These are phyloP conservation scores for Dalbergia oliveri DNA, from an alignment of 306 rosid species.

Conservation along the genomic window DNA sequence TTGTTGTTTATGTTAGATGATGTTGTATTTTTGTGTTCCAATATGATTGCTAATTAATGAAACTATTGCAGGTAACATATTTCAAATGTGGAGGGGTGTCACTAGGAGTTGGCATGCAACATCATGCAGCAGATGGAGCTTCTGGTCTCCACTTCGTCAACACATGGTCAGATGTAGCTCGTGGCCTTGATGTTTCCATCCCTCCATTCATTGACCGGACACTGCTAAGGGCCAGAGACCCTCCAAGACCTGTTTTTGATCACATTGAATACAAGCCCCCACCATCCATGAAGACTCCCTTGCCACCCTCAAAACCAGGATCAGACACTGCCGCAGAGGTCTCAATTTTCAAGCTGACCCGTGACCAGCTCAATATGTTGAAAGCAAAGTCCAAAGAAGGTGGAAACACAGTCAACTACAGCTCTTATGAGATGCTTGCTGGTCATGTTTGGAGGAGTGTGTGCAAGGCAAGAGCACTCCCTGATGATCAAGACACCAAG, in stretches of 20 bases:
- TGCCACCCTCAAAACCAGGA: slow-evolving; percentile 50
- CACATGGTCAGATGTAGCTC: slow-evolving; percentile 92
- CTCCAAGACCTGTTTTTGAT: slow-evolving; percentile 73
- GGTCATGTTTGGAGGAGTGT: slow-evolving; percentile 84
- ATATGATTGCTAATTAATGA: no score
- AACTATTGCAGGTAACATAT: slow-evolving; percentile 66
- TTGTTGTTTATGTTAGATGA: no score
- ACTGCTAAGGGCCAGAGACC: slow-evolving; percentile 73
- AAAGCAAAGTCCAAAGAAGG: slow-evolving; percentile 76
- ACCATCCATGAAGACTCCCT: slow-evolving; percentile 66
- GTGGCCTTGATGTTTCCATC: slow-evolving; percentile 73
- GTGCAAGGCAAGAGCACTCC: slow-evolving; percentile 75
- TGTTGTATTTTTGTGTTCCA: no score
- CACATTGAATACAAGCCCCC: slow-evolving; percentile 89
- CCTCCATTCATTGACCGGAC: slow-evolving; percentile 85
- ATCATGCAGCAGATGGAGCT: slow-evolving; percentile 85
- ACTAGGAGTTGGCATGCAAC: slow-evolving; percentile 93
- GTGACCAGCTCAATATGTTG: slow-evolving; percentile 66
- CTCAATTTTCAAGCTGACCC: slow-evolving; percentile 71
- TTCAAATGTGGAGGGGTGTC: slow-evolving; percentile 97
- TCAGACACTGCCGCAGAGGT: slow-evolving; percentile 50
- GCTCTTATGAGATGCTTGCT: slow-evolving; percentile 86
- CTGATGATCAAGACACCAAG: slow-evolving; percentile 79
- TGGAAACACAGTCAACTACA: slow-evolving; percentile 68
- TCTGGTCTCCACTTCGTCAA: slow-evolving; percentile 91